Percentiles rank a stretch among this genome's conserved stretches.
Evolutionary conservation across 306 rosid genomes (phyloP).

Genomic region (Ziziphus jujuba): DNA sequence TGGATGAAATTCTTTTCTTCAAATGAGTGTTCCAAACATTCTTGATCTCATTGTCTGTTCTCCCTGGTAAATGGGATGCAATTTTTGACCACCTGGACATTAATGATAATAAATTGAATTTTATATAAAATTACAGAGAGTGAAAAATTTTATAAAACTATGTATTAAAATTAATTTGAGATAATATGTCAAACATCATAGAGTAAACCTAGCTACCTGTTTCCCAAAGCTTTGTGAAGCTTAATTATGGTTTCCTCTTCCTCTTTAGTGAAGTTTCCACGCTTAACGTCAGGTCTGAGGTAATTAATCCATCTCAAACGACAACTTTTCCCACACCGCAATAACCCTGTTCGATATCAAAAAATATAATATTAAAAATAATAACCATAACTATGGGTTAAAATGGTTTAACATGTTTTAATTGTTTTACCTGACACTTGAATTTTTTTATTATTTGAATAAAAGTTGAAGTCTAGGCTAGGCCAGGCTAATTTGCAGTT

Average conservation of each 20-base stretch:
- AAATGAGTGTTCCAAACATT: conserved; percentile 96
- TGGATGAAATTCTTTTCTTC: conserved; percentile 53
- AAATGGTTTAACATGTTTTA: too few relatives aligned
- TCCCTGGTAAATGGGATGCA: conserved; percentile 74
- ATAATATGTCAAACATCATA: too few relatives aligned
- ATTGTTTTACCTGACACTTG: too few relatives aligned
- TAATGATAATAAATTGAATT: neutral
- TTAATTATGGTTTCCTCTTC: conserved; percentile 71
- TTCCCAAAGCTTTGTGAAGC: conserved; percentile 64
- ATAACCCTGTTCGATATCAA: conserved; percentile 45
- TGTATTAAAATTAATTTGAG: neutral
- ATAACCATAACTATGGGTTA: neutral
- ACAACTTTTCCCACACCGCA: conserved; percentile 91
- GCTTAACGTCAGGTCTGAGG: conserved; percentile 86
- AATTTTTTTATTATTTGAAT: too few relatives aligned
- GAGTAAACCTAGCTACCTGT: conserved; percentile 62
- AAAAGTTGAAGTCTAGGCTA: too few relatives aligned
- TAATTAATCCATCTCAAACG: conserved; percentile 98
- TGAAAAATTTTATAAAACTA: neutral
- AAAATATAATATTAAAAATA: too few relatives aligned
- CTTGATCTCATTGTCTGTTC: conserved; percentile 94
- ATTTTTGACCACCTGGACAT: conserved; percentile 85
- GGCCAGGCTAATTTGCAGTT: too few relatives aligned
- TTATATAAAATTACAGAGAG: neutral
- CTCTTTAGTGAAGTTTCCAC: conserved; percentile 70